These are phyloP conservation scores for Inonotus obliquus DNA, from an alignment of 1,284 basidiomycete genomes.

Conservation along the genomic window DNA sequence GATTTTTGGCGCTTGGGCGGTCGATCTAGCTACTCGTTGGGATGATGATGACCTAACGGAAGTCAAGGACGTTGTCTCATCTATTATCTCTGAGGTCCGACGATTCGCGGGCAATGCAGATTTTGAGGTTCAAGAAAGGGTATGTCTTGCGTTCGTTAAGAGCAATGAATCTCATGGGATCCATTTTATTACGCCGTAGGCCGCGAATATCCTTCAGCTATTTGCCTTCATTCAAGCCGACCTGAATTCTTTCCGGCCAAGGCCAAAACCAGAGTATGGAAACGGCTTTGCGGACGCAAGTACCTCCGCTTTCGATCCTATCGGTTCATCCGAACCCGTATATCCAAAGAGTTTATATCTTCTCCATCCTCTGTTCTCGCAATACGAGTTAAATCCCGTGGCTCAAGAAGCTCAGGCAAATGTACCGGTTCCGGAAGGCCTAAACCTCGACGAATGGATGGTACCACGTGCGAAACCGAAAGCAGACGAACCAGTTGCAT, in stretches of 20 bases:
- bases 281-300: conserved; percentile 35
- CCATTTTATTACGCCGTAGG: conserved; percentile 37
- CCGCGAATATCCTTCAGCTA: conserved; percentile 76
- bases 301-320: conserved; percentile 34
- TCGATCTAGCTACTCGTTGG: conserved; percentile 74
- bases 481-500: conserved; percentile 26
- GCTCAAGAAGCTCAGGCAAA: conserved; percentile 76
- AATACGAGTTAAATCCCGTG: conserved; percentile 85
- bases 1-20: conserved; percentile 82
- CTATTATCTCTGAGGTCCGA: conserved; percentile 51
- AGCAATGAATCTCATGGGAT: not conserved
- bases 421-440: conserved; percentile 76
- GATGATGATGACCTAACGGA: conserved; percentile 59
- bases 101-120: conserved; percentile 55
- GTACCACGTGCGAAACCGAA: conserved; percentile 56
- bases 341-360: conserved; percentile 90
- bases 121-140: conserved; percentile 90
- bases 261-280: conserved; percentile 29
- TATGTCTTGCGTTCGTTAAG: conserved; percentile 34
- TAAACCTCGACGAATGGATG: conserved; percentile 85
- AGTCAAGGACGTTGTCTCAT: conserved; percentile 57
- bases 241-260: conserved; percentile 54
- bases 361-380: conserved; percentile 75
- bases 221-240: conserved; percentile 82
- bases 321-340: conserved; percentile 36